Percentiles rank a stretch among this genome's conserved stretches.
Conservation (phyloP, 768 basidiomycete genomes). For the Leccinum disarticulatum region DNA sequence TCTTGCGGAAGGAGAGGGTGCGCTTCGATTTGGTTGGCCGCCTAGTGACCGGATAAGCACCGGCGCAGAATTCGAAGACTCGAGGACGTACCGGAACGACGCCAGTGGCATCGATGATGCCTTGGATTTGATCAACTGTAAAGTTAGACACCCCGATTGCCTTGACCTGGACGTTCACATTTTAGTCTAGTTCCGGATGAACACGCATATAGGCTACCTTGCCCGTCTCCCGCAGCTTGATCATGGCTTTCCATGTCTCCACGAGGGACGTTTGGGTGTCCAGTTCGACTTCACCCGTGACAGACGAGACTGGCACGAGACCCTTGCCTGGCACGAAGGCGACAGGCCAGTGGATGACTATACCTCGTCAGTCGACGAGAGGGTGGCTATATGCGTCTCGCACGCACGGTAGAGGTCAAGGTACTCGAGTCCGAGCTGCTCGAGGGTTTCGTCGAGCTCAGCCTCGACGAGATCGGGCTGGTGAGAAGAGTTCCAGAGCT, state of each 20-base stretch:
- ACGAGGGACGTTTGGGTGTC: constrained; percentile 61
- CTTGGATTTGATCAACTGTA: constrained; percentile 61
- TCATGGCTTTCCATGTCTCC: constrained; percentile 84
- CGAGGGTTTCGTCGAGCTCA: constrained; percentile 74
- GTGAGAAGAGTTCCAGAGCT: constrained; percentile 81
- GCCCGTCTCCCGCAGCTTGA: constrained; percentile 60
- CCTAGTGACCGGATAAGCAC: constrained; percentile 31
- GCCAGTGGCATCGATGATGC: constrained; percentile 65
- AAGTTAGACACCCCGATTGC: constrained; percentile 86
- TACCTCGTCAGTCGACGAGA: not conserved
- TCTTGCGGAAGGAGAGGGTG: constrained; percentile 80
- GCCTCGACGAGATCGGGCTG: constrained; percentile 65
- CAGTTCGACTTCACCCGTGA: constrained; percentile 48
- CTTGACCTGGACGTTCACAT: constrained; percentile 44
- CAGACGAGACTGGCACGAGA: constrained; percentile 49
- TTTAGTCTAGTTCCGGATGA: not conserved
- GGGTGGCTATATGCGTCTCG: constrained; percentile 2
- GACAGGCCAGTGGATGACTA: constrained; percentile 82
- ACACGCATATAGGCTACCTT: constrained; percentile 48
- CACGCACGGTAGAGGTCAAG: constrained; percentile 76
- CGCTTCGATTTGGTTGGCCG: constrained; percentile 78
- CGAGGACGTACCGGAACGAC: constrained; percentile 59
- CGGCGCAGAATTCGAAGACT: not conserved
- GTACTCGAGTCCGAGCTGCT: constrained; percentile 70
- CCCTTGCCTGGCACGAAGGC: constrained; percentile 59